Conservation (phyloP, 345 rosid genomes). For the rapeseed (Brassica napus) region DNA sequence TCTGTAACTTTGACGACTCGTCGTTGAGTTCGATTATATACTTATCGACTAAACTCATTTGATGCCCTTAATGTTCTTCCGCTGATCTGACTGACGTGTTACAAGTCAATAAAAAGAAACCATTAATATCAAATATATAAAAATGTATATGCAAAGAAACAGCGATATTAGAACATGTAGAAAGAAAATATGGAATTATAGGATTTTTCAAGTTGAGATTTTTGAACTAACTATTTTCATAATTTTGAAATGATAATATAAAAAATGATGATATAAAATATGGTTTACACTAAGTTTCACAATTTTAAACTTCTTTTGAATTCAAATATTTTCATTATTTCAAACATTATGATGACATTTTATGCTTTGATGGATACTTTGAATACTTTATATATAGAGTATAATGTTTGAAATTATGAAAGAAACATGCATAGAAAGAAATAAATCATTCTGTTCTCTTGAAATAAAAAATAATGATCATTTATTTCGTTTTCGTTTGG, state of each 20-base stretch:
- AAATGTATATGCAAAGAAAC: neutral
- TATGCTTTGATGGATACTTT: neutral
- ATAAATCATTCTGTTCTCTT: constrained; percentile 38
- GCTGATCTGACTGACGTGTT: constrained; percentile 46
- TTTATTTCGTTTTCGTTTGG: neutral
- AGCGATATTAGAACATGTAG: no score
- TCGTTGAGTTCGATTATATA: constrained; percentile 67
- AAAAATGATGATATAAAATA: no score
- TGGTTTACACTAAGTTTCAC: no score
- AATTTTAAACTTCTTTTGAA: no score
- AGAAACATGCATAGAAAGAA: constrained; percentile 35
- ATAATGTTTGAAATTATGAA: constrained; percentile 22
- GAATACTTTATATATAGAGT: neutral
- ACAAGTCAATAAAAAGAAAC: neutral
- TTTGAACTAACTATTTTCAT: no score
- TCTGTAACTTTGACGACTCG: constrained; percentile 23
- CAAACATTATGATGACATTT: no score
- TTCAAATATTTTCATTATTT: no score
- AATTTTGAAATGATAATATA: no score
- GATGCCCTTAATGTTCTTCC: constrained; percentile 52
- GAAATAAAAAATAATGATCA: constrained; percentile 19
- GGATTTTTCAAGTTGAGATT: no score
- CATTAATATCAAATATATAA: neutral
- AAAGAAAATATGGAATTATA: no score
- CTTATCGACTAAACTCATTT: constrained; percentile 58